Evolutionary conservation across 176 grass and related monocot genomes (phyloP), one percentile per base, ranked within the genome.

Genomic region (Alloteropsis semialata): DNA sequence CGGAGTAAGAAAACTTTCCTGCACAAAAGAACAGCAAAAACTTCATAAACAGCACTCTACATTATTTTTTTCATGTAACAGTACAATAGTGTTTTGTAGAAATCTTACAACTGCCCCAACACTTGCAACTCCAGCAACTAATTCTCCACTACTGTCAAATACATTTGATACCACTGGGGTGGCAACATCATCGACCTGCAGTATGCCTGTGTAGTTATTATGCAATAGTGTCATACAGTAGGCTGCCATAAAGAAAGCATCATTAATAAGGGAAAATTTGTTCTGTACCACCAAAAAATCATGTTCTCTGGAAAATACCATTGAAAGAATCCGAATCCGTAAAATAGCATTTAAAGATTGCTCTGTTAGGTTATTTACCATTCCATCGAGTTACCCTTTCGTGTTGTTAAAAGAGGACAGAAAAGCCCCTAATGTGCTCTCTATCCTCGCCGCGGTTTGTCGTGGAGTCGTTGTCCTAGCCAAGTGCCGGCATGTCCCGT

Each of bases 81-180:
- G 2, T 45, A 54, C 55, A n/a, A 71, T 32, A 76, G 34, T 24
- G 27, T n/a, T 10, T 61, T 41, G 42, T 71, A 81, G 65, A 76
- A 81, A 89, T 80, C 92, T 89, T 98, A 98, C 96, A 84, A 98
- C 96, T 82, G 96, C 90, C 70, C 78, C 84, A 56, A 98, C 92
- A 88, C 84, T 98, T 79, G 92, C 90, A 41, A 98, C 82, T 11
- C 86, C 96, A 56, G 85, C 87, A 49, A 90, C 62, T 78, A 90
- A 84, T 84, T 98, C 96, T 65, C 88, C 92, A 45, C 42, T 88
- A 61, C 79, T 80, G 63, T 91, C 96, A 88, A 95, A 98, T 64
- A 93, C 74, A 94, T 86, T 93, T 79, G 92, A 93, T 48, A 95
- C 92, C 60, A 95, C 91, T 80, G 96, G 96, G 59, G 96, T 98